Percentiles rank a stretch among this genome's conserved stretches.
These are phyloP conservation scores for Mycena kentingensis DNA, from an alignment of 768 basidiomycete species.

Conservation along the genomic window DNA sequence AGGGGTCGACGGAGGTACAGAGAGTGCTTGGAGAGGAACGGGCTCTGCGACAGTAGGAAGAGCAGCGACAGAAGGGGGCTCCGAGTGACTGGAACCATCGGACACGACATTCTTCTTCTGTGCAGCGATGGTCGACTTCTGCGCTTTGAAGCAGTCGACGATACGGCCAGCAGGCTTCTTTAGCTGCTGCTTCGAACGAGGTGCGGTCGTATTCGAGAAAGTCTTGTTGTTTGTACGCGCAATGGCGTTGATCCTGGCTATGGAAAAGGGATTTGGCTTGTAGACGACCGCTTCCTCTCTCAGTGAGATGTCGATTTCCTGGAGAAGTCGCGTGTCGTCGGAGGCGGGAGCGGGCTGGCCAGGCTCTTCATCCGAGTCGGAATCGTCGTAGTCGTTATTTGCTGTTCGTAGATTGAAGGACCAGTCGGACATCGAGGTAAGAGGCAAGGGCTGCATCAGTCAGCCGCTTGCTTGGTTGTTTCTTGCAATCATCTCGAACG, in stretches of 20 bases:
- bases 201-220: background rate
- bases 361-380: slow-evolving; percentile 17
- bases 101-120: background rate
- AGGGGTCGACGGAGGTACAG: no score
- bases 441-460: background rate
- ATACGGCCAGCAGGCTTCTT: slow-evolving; percentile 29
- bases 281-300: slow-evolving; percentile 64
- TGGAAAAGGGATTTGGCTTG: slow-evolving; percentile 79
- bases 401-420: slow-evolving; percentile 38
- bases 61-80: background rate
- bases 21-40: no score
- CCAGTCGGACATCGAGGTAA: slow-evolving; percentile 32
- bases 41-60: no score
- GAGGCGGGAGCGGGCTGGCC: slow-evolving; percentile 10
- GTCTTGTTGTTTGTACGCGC: slow-evolving; percentile 37
- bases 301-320: slow-evolving; percentile 60
- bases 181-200: background rate
- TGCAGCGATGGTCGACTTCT: slow-evolving; percentile 28
- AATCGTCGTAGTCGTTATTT: slow-evolving; percentile 27
- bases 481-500: slow-evolving; percentile 8
- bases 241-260: slow-evolving; percentile 78
- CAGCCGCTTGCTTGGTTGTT: slow-evolving; percentile 16
- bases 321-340: slow-evolving; percentile 33
- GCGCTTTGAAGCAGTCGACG: slow-evolving; percentile 49
- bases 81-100: background rate